Percentiles rank a stretch among this genome's conserved stretches.
Evolutionary conservation across 306 rosid species (phyloP).

Genomic region (Albizia julibrissin): DNA sequence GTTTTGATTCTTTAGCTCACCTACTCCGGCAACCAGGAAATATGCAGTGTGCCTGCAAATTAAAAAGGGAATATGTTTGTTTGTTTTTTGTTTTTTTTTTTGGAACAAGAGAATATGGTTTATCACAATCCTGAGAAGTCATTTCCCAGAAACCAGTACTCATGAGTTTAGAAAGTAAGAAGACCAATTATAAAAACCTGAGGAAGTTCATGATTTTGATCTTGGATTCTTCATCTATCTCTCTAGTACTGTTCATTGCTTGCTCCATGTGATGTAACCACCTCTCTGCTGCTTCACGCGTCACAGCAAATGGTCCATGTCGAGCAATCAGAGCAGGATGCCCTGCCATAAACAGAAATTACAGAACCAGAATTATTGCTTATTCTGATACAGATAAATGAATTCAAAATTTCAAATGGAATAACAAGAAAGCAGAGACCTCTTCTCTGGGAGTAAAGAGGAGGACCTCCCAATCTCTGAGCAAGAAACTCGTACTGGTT

Average conservation of each 20-base stretch:
- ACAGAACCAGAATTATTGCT: too few species aligned
- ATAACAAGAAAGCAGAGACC: conserved; percentile 36
- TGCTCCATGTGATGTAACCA: conserved; percentile 86
- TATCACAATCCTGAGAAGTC: background rate
- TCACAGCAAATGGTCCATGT: conserved; percentile 75
- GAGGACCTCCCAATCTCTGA: conserved; percentile 84
- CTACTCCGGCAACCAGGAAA: conserved; percentile 56
- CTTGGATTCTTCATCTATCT: conserved; percentile 70
- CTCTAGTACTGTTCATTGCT: conserved; percentile 60
- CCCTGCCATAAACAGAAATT: conserved; percentile 41
- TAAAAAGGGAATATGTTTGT: too few species aligned
- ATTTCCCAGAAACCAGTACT: background rate
- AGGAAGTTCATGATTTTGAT: conserved; percentile 65
- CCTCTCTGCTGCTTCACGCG: conserved; percentile 75
- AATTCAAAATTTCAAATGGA: background rate
- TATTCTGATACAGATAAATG: too few species aligned
- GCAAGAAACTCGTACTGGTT: conserved; percentile 84
- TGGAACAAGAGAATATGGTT: too few species aligned
- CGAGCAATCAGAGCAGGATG: conserved; percentile 91
- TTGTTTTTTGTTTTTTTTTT: too few species aligned
- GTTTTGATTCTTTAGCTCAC: conserved; percentile 43
- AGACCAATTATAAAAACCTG: conserved; percentile 37
- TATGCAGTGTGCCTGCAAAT: conserved; percentile 48
- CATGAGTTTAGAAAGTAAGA: background rate
- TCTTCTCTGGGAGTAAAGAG: conserved; percentile 78